phyloP scores from a whole-genome alignment of 257 asterid genomes.

The Solanum appendiculatum region DNA sequence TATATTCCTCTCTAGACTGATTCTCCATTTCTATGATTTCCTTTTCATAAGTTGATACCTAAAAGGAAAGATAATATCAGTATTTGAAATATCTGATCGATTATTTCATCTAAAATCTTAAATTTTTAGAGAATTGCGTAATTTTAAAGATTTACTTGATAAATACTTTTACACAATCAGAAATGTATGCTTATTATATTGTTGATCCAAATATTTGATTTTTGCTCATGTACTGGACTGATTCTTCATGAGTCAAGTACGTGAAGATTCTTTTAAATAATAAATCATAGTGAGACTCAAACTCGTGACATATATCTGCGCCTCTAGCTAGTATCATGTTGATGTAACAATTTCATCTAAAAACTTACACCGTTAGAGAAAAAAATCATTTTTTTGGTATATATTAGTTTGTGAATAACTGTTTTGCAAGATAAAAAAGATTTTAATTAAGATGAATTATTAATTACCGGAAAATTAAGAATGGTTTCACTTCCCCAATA shows the following conservation, averaged over 20 bases:
- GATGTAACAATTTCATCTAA: background rate
- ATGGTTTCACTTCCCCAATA: constrained; percentile 84
- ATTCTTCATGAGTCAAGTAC: background rate
- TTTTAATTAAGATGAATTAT: background rate
- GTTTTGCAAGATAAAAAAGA: background rate
- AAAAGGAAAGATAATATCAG: background rate
- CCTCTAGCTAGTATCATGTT: background rate
- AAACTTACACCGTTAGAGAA: no score
- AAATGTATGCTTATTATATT: background rate
- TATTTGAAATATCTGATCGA: background rate
- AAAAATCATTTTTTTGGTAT: background rate
- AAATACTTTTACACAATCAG: background rate
- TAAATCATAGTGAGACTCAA: no score
- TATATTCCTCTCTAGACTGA: constrained; percentile 79
- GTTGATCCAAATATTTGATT: background rate
- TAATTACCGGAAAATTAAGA: constrained; percentile 63
- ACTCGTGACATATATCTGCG: no score
- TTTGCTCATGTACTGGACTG: accelerated
- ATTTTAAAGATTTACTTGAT: background rate
- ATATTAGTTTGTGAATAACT: background rate
- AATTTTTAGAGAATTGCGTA: background rate
- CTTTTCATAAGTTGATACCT: constrained; percentile 55
- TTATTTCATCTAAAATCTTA: background rate
- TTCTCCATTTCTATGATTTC: constrained; percentile 60
- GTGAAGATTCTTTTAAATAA: background rate